Evolutionary conservation across 805 yeast genomes (phyloP).

Genomic region (Kuraishia capsulata): DNA sequence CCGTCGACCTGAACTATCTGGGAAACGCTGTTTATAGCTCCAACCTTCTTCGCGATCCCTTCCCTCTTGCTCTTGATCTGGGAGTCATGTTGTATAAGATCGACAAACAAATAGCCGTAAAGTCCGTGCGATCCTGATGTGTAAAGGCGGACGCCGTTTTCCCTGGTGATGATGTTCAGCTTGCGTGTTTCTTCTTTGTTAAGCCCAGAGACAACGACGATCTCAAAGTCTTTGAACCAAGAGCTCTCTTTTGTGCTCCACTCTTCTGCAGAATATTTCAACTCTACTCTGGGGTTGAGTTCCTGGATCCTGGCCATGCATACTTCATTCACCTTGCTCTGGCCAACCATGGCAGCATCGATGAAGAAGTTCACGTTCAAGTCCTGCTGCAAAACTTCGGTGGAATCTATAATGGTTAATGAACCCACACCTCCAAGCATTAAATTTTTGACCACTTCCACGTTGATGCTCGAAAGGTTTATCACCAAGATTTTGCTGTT

Average conservation of each 20-base stretch:
- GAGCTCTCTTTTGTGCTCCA: constrained; percentile 15
- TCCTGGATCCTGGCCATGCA: constrained; percentile 52
- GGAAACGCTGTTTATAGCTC: constrained; percentile 32
- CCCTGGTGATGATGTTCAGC: constrained; percentile 51
- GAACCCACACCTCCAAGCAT: constrained; percentile 84
- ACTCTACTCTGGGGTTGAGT: constrained; percentile 70
- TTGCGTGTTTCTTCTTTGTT: constrained; percentile 26
- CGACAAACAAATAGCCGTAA: constrained; percentile 75
- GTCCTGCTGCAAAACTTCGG: constrained; percentile 49
- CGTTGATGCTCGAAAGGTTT: constrained; percentile 69
- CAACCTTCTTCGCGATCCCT: constrained; percentile 38
- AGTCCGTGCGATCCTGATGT: constrained; percentile 66
- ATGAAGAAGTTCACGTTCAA: constrained; percentile 70
- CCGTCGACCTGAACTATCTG: constrained; percentile 30
- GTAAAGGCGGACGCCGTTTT: constrained; percentile 54
- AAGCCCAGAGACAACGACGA: constrained; percentile 71
- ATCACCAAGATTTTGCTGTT: constrained; percentile 63
- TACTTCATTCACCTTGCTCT: constrained; percentile 37
- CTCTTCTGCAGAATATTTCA: constrained; percentile 31
- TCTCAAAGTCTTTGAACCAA: constrained; percentile 48
- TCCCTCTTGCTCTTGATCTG: constrained; percentile 42
- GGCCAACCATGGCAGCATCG: constrained; percentile 45
- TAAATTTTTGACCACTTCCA: constrained; percentile 76
- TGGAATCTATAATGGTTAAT: constrained; percentile 57
- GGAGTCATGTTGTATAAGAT: constrained; percentile 58